Base-by-base conservation (phyloP, 441 rosid genomes). In the Jatropha multifida region DNA sequence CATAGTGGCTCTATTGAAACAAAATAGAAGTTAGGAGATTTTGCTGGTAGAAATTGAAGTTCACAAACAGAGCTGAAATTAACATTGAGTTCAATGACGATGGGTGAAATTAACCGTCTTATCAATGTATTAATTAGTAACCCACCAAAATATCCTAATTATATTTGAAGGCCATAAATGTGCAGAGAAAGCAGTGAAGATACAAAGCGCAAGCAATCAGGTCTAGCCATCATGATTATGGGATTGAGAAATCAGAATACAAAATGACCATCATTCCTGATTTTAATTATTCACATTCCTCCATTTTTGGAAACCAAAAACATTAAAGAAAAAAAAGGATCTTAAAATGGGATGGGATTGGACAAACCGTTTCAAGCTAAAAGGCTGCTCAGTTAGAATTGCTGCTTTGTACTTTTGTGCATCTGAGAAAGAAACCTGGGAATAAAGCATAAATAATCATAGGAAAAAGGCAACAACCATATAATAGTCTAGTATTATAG, bases 341-440 rank as follows among this genome's bases (percentile, higher is more conserved):
- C 11, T 7, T 4, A 46, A 54, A 59, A 62, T 14, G 15, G 42
- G 17, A 72, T 40, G 38, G 62, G 71, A 59, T 62, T 48, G 42
- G 12, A 44, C 77, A 68, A 84, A 92, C 99, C 99, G 89, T 83
- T 95, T 93, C 41, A 95, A 82, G 49, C 75, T 74, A 81, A 93
- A 95, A 0, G 98, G 99, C 78, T 88, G 93, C 79, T 81, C 85
- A 76, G 85, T 77, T 8, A 95, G 88, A 73, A 83, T 76, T 76
- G 96, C 98, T 23, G 85, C 86, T 87, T 93, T 93, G 83, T 83
- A 92, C 44, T 85, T 92, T 11, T 84, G 91, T 70, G 62, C 74
- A 74, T 92, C 96, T 7, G 93, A 82, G 90, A 93, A 95, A 23
- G 95, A 84, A 77, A 93, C 79, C 99, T 95, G 85, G 72, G 64